A percentile compares a stretch with the other conserved stretches of the same genome.
phyloP scores from a whole-genome alignment of 2,329 filamentous ascomycete genomes.

The Aspergillus eucalypticola region DNA sequence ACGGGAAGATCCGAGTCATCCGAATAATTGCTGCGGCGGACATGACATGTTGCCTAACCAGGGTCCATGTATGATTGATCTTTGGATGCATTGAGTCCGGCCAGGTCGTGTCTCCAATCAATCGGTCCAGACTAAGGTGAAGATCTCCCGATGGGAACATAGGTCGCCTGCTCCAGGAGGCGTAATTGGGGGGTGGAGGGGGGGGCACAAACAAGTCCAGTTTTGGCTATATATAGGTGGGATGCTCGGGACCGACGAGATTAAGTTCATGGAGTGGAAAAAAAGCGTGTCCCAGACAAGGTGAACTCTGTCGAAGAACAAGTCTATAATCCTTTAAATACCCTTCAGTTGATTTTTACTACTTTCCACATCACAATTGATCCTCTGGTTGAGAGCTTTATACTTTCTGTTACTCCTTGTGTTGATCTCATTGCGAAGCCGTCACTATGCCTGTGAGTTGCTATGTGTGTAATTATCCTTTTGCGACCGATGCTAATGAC shows the following conservation, averaged over 20 bases:
- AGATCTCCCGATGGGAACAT: constrained; percentile 26
- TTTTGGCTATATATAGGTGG: constrained; percentile 22
- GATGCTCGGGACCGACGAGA: constrained; percentile 9
- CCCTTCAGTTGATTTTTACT: not conserved
- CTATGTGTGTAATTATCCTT: not conserved
- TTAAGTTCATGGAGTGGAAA: constrained; percentile 18
- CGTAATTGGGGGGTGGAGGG: too few relatives aligned
- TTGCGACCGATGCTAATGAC: not conserved
- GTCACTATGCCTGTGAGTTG: constrained; percentile 11
- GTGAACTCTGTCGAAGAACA: constrained; percentile 13
- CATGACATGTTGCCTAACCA: constrained; percentile 25
- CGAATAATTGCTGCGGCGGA: constrained; percentile 16
- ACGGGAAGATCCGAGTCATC: constrained; percentile 27
- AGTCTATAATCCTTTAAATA: constrained; percentile 1
- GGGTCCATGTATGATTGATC: constrained; percentile 17
- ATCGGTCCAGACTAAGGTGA: constrained; percentile 25
- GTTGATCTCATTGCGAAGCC: not conserved
- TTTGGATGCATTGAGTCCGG: constrained; percentile 24
- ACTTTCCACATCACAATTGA: too few relatives aligned
- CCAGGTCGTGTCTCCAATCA: constrained; percentile 20
- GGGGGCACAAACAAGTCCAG: too few relatives aligned
- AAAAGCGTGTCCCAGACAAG: constrained; percentile 3
- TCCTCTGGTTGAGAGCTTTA: too few relatives aligned
- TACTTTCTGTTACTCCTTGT: too few relatives aligned
- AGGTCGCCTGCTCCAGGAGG: constrained; percentile 5